These are phyloP conservation scores for Nyctanthes arbortristis DNA, from an alignment of 257 asterid genomes.

Conservation along the genomic window DNA sequence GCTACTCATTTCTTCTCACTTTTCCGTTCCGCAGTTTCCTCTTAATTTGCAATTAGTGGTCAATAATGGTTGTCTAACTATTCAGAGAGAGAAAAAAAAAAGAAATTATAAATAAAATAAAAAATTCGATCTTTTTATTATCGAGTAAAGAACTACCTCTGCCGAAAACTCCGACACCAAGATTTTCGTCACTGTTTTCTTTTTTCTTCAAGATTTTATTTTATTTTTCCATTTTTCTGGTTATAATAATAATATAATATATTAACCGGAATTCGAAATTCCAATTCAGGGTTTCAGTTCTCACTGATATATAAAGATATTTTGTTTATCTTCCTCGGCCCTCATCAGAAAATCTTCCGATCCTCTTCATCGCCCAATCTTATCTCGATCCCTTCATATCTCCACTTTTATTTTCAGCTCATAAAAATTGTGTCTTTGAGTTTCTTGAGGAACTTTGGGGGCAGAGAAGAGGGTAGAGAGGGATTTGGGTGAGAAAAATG, in stretches of 20 bases:
- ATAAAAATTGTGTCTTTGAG: conserved; percentile 37
- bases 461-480: conserved; percentile 18
- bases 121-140: neutral
- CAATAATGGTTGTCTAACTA: neutral
- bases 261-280: neutral
- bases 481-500: conserved; percentile 44
- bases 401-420: conserved; percentile 27
- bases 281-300: conserved; percentile 25
- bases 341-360: conserved; percentile 22
- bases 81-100: neutral
- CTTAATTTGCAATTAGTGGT: neutral
- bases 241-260: too few species aligned
- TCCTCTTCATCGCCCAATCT: conserved; percentile 40
- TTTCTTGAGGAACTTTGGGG: conserved; percentile 10
- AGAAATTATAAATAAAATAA: too few species aligned
- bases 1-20: neutral
- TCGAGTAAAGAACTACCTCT: conserved; percentile 10
- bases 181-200: conserved; percentile 1
- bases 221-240: neutral
- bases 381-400: conserved; percentile 40
- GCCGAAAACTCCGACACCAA: conserved; percentile 24
- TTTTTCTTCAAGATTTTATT: neutral
- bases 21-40: conserved; percentile 2
- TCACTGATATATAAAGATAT: conserved; percentile 22
- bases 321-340: conserved; percentile 22